These are phyloP conservation scores for Calophaca sinica DNA, from an alignment of 306 rosid genomes.

Conservation along the genomic window DNA sequence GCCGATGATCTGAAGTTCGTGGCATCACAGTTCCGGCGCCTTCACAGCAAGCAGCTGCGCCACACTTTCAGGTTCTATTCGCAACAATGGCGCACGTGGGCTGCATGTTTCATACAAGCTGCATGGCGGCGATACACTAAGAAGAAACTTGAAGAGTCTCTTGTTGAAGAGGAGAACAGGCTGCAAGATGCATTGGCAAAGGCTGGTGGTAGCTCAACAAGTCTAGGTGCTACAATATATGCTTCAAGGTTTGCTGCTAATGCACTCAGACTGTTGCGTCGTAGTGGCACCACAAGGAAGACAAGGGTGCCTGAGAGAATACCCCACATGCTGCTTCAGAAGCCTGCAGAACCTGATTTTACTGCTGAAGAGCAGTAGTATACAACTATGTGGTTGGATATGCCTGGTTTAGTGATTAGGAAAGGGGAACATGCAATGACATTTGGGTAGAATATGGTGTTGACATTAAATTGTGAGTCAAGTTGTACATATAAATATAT, in stretches of 20 bases:
- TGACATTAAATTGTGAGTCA: constrained; percentile 1
- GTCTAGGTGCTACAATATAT: constrained; percentile 71
- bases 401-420: neutral
- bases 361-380: constrained; percentile 56
- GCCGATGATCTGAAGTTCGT: constrained; percentile 52
- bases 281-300: constrained; percentile 54
- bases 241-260: constrained; percentile 70
- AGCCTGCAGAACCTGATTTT: constrained; percentile 85
- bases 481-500: constrained; percentile 12
- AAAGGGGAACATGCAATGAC: constrained; percentile 22
- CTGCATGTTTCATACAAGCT: constrained; percentile 70
- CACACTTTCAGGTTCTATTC: constrained; percentile 75
- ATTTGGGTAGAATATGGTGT: constrained; percentile 1
- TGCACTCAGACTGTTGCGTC: constrained; percentile 47
- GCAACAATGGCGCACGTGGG: constrained; percentile 85
- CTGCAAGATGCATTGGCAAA: constrained; percentile 70
- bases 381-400: neutral
- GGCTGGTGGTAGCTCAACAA: constrained; percentile 59
- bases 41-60: constrained; percentile 49
- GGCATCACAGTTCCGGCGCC: constrained; percentile 57
- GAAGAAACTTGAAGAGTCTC: constrained; percentile 68
- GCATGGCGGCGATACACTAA: constrained; percentile 71
- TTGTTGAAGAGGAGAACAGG: constrained; percentile 67
- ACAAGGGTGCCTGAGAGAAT: constrained; percentile 61
- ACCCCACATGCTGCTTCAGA: constrained; percentile 68